Conservation (phyloP, 2,329 filamentous ascomycete species). For the Monilinia vaccinii-corymbosi region DNA sequence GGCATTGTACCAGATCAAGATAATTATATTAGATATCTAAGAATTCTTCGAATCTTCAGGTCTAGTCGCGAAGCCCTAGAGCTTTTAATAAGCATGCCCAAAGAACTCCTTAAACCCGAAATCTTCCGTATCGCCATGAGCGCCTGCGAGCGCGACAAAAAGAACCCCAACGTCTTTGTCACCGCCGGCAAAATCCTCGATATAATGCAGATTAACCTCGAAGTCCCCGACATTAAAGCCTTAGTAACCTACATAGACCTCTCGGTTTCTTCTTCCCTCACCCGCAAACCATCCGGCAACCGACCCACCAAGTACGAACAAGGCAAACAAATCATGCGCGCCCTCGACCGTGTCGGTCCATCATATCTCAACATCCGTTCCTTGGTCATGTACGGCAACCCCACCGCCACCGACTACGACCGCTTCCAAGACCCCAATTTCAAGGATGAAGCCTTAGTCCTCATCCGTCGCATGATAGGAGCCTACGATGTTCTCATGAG, state of each 20-base stretch:
- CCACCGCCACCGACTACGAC: background rate
- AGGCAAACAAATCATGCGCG: slow-evolving; percentile 41
- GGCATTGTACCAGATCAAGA: slow-evolving; percentile 61
- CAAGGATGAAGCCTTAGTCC: slow-evolving; percentile 10
- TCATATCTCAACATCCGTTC: slow-evolving; percentile 24
- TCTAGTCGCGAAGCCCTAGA: slow-evolving; percentile 53
- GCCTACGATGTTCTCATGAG: slow-evolving; percentile 29
- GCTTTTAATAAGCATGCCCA: slow-evolving; percentile 48
- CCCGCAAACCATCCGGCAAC: slow-evolving; percentile 33
- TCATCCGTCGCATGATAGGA: slow-evolving; percentile 27
- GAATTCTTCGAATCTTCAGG: slow-evolving; percentile 55
- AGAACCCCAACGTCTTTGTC: slow-evolving; percentile 59
- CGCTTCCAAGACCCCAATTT: background rate
- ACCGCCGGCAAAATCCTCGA: slow-evolving; percentile 58
- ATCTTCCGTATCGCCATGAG: slow-evolving; percentile 66
- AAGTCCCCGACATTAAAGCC: slow-evolving; percentile 40
- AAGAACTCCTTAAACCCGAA: slow-evolving; percentile 35
- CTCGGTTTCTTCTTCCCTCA: slow-evolving; percentile 32
- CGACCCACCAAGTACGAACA: slow-evolving; percentile 11
- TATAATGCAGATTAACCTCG: slow-evolving; percentile 43
- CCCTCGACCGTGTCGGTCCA: slow-evolving; percentile 38
- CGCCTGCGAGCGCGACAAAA: slow-evolving; percentile 65
- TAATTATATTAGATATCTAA: slow-evolving; percentile 62
- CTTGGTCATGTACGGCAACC: slow-evolving; percentile 17
- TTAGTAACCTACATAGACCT: slow-evolving; percentile 49